Evolutionary conservation across 306 rosid species (phyloP).

Genomic region (Parietaria judaica): DNA sequence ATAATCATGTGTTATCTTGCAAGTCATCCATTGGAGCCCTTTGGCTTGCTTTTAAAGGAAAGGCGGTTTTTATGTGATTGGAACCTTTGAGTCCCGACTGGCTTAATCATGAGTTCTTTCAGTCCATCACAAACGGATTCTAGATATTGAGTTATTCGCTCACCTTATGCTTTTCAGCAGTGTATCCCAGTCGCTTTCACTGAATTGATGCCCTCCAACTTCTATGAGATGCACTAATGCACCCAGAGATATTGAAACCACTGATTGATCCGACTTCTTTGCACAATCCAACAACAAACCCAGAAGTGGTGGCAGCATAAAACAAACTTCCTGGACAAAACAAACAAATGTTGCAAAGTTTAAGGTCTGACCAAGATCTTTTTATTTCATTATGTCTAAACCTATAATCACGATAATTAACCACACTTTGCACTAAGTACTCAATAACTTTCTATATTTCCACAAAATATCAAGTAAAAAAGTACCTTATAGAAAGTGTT

Average conservation of each 20-base stretch:
- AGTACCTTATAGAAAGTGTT: slow-evolving; percentile 94
- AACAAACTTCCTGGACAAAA: slow-evolving; percentile 87
- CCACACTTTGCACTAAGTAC: not conserved
- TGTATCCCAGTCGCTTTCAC: slow-evolving; percentile 88
- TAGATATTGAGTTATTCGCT: slow-evolving; percentile 14
- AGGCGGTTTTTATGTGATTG: too few relatives aligned
- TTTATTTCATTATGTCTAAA: too few relatives aligned
- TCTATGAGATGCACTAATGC: slow-evolving; percentile 95
- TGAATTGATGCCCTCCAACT: slow-evolving; percentile 99
- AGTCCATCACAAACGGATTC: not conserved
- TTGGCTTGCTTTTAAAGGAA: too few relatives aligned
- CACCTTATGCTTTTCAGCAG: slow-evolving; percentile 91
- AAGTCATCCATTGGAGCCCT: too few relatives aligned
- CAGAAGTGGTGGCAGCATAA: slow-evolving; percentile 90
- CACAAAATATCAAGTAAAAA: slow-evolving; percentile 3
- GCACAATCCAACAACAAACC: slow-evolving; percentile 95
- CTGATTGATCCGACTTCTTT: slow-evolving; percentile 92
- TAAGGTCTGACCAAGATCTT: not conserved
- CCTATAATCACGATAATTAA: too few relatives aligned
- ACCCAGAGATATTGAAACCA: slow-evolving; percentile 94
- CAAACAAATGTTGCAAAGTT: slow-evolving; percentile 10
- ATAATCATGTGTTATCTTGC: too few relatives aligned
- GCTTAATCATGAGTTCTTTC: too few relatives aligned
- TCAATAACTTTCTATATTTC: too few relatives aligned
- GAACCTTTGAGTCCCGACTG: too few relatives aligned